Percentiles rank a stretch among this genome's conserved stretches.
Conservation (phyloP, 2,329 filamentous ascomycete species). For the Neopestalotiopsis clavispora region DNA sequence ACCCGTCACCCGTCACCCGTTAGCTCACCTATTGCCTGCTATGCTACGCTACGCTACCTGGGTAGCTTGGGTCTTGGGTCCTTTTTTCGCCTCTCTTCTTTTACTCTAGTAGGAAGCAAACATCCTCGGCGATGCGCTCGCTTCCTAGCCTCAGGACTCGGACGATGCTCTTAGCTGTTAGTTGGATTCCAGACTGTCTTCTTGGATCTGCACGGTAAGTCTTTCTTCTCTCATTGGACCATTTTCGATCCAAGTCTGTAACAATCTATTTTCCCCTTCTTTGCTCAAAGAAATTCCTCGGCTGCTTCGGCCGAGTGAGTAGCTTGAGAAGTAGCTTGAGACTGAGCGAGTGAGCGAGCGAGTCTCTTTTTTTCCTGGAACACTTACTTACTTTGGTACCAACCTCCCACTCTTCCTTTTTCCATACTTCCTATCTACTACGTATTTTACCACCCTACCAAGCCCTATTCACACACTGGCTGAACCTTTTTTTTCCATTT, state of each 20-base stretch:
- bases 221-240: background rate
- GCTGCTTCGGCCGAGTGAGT: conserved; percentile 1
- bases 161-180: background rate
- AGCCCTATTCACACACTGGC: background rate
- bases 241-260: background rate
- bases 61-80: background rate
- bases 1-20: background rate
- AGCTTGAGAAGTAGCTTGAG: too few relatives aligned
- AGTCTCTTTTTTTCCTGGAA: background rate
- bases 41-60: too few relatives aligned
- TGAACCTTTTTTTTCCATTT: background rate
- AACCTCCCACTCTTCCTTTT: background rate
- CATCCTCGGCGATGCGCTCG: background rate
- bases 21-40: background rate
- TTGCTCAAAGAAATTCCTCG: background rate
- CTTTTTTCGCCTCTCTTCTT: background rate
- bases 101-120: background rate
- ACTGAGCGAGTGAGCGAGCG: background rate
- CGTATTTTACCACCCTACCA: background rate
- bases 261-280: background rate
- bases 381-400: background rate
- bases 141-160: background rate
- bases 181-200: background rate
- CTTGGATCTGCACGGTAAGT: background rate
- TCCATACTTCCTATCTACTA: background rate